A percentile compares a stretch with the other conserved stretches of the same genome.
phyloP scores from a whole-genome alignment of 257 asterid genomes.

The Solanum sejunctum region DNA sequence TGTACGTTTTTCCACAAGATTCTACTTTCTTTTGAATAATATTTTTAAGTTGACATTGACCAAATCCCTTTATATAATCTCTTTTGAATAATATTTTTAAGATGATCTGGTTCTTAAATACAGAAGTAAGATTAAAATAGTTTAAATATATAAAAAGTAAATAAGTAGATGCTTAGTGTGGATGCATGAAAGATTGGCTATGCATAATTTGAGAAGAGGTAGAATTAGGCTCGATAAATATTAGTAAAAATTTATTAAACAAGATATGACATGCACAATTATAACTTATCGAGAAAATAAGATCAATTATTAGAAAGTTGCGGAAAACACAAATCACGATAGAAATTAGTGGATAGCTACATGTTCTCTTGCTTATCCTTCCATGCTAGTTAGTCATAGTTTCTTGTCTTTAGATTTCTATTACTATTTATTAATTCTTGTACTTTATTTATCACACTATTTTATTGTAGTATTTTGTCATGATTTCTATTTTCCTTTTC shows the following conservation, averaged over 20 bases:
- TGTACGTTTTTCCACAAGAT: not conserved
- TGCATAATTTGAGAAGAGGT: not conserved
- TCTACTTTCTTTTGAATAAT: not conserved
- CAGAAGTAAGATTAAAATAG: accelerated
- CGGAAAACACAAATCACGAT: not conserved
- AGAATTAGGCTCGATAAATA: not conserved
- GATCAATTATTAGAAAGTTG: not conserved
- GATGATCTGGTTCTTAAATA: too few relatives aligned
- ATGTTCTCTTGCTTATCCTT: not conserved
- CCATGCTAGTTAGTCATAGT: not conserved
- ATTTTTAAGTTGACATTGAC: not conserved
- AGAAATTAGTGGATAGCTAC: not conserved
- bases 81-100: not conserved
- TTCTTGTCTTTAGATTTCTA: not conserved
- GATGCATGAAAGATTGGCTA: not conserved
- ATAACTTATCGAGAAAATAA: not conserved
- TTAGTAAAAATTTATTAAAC: not conserved
- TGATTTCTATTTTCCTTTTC: not conserved
- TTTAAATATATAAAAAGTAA: too few relatives aligned
- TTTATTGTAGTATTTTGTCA: not conserved
- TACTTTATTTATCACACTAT: not conserved
- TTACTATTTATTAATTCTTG: not conserved
- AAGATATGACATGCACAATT: not conserved
- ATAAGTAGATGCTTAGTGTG: not conserved
- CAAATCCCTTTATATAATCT: not conserved